These are phyloP conservation scores for Fusarium guadeloupense DNA, from an alignment of 2,329 filamentous ascomycete species.

Conservation along the genomic window DNA sequence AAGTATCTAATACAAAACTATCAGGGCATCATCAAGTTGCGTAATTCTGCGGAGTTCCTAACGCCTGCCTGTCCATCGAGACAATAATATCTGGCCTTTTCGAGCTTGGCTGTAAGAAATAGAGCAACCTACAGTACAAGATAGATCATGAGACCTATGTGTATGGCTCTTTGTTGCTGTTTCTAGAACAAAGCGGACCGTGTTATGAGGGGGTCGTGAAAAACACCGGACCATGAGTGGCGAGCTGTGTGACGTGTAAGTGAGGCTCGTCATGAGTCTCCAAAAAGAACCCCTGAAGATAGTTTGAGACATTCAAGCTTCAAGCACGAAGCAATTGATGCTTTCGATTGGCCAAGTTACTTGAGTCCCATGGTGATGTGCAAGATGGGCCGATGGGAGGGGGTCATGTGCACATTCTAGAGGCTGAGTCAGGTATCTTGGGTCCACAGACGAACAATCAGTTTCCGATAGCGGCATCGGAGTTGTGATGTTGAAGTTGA, in stretches of 20 bases:
- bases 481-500: background rate
- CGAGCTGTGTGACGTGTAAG: slow-evolving; percentile 16
- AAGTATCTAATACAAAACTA: background rate
- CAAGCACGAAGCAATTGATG: slow-evolving; percentile 6
- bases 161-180: background rate
- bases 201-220: slow-evolving; percentile 1
- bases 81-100: background rate
- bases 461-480: slow-evolving; percentile 27
- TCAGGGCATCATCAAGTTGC: background rate
- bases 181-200: slow-evolving; percentile 29
- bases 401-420: slow-evolving; percentile 19
- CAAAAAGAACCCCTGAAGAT: background rate
- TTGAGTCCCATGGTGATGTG: background rate
- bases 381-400: slow-evolving; percentile 13
- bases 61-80: slow-evolving; percentile 25
- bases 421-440: slow-evolving; percentile 15
- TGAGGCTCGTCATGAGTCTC: background rate
- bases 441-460: slow-evolving; percentile 2
- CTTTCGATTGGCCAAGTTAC: slow-evolving; percentile 19
- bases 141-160: slow-evolving; percentile 31
- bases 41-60: slow-evolving; percentile 5
- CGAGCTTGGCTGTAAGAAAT: slow-evolving; percentile 7
- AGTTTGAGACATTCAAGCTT: background rate
- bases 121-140: slow-evolving; percentile 6
- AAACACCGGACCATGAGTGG: slow-evolving; percentile 3